Evolutionary conservation across 306 rosid species (phyloP).

Genomic region (Geum urbanum): DNA sequence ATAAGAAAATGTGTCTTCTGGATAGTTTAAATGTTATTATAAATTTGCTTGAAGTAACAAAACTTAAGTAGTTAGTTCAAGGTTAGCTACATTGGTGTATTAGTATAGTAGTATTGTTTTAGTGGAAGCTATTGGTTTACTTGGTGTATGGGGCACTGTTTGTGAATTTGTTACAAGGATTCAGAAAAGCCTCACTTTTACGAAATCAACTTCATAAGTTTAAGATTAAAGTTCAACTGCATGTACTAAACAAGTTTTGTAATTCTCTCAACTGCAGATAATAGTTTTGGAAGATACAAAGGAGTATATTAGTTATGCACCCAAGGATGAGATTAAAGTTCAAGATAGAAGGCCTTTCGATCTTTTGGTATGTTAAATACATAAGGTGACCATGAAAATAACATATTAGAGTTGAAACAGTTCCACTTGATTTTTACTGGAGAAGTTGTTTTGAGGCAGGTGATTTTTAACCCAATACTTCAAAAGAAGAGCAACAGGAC

Average conservation of each 20-base stretch:
- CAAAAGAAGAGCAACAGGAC: constrained; percentile 69
- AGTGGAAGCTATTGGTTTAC: neutral
- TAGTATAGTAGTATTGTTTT: neutral
- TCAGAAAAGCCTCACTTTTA: neutral
- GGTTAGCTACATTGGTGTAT: neutral
- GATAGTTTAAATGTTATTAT: neutral
- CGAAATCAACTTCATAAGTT: neutral
- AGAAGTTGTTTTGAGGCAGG: constrained; percentile 64
- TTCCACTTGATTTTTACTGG: constrained; percentile 30
- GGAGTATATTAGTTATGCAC: constrained; percentile 68
- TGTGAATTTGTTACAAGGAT: no score
- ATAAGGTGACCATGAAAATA: constrained; percentile 14
- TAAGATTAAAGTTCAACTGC: neutral
- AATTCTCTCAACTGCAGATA: constrained; percentile 50
- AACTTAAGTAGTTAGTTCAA: neutral
- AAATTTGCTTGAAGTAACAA: neutral
- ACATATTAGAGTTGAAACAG: constrained; percentile 9
- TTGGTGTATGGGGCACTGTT: neutral
- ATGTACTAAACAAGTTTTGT: neutral
- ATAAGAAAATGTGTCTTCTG: constrained; percentile 14
- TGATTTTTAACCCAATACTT: constrained; percentile 72
- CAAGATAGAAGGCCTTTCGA: constrained; percentile 90
- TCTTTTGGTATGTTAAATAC: constrained; percentile 70
- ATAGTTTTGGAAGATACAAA: constrained; percentile 84
- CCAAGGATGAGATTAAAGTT: constrained; percentile 59